phyloP scores from a whole-genome alignment of 2,329 filamentous ascomycete species.

The Magnaporthiopsis incrustans region DNA sequence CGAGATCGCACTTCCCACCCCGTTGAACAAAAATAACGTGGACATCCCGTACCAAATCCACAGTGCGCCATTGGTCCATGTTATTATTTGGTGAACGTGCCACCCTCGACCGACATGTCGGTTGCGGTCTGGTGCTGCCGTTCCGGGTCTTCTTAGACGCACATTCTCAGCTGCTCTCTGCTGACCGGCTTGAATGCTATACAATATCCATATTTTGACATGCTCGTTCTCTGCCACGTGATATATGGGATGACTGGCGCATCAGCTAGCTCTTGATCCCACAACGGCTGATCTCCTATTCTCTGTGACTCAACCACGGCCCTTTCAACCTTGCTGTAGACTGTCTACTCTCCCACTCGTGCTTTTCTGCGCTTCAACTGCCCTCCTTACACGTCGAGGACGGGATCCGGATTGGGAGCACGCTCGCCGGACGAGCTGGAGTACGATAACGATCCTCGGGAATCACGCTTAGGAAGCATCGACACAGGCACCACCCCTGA shows the following conservation, averaged over 20 bases:
- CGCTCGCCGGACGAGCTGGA: not conserved
- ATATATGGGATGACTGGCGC: not conserved
- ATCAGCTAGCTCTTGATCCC: not conserved
- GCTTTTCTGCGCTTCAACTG: not conserved
- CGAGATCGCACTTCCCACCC: not conserved
- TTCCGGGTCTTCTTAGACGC: no score
- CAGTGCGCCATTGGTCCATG: no score
- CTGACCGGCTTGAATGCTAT: no score
- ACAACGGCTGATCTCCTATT: not conserved
- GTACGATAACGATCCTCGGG: constrained; percentile 20
- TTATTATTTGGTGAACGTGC: no score
- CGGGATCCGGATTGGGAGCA: not conserved
- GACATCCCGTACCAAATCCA: no score
- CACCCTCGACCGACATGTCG: not conserved
- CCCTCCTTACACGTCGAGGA: not conserved
- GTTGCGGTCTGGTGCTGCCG: constrained; percentile 15
- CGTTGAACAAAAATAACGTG: no score
- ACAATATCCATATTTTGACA: no score
- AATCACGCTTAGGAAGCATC: constrained; percentile 26
- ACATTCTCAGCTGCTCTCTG: no score
- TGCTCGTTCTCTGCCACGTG: not conserved
- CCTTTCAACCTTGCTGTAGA: no score
- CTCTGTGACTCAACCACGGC: not conserved
- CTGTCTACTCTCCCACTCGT: not conserved
- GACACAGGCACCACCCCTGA: constrained; percentile 37